Evolutionary conservation across 352 stramenopile genomes (phyloP), one percentile per base, ranked within the genome.

Genomic region (Globisporangium uncinulatum): DNA sequence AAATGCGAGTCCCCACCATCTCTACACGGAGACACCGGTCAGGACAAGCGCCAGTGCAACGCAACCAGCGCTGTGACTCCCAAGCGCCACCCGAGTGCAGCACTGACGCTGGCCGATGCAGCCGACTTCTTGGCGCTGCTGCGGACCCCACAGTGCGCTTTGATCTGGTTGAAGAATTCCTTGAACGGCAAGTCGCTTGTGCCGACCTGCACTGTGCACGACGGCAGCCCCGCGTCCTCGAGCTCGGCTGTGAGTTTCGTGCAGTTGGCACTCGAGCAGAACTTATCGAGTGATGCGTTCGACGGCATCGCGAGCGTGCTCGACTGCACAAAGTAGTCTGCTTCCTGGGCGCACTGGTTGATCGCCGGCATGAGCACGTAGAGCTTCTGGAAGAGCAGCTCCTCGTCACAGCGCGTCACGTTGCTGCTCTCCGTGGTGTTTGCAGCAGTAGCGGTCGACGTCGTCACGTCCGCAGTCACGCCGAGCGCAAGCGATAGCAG

Each of bases 311-410:
- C 55, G 10, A 75, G 55, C 48, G 61, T 61, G 24, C 61, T 51
- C 7, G 65, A 66, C 24, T 61, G 57, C 44, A 75, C 65, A 36
- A 63, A 70, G 56, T 75, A 75, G 56, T 70, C 67, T 48, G 60
- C 59, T 21, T 75, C 67, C 48, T 56, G 62, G 9, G 67, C 67
- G 65, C 67, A 75, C 67, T 75, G 67, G 55, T 72, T 72, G 52
- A 75, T 75, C 45, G 65, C 65, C n/a, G 67, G 67, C 67, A 75
- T 73, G 64, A 75, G 65, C 57, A 75, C 67, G 64, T 75, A 75
- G 46, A 75, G 67, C 55, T 75, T 75, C 61, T 75, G 67, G 61
- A 75, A 75, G 47, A 75, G 67, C 57, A 75, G 56, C 43, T 73
- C 60, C 32, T 65, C 49, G 52, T 75, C 65, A 46, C 67, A 75